These are phyloP conservation scores for Acrocalymma vagum DNA, from an alignment of 2,329 filamentous ascomycete species.

Conservation along the genomic window DNA sequence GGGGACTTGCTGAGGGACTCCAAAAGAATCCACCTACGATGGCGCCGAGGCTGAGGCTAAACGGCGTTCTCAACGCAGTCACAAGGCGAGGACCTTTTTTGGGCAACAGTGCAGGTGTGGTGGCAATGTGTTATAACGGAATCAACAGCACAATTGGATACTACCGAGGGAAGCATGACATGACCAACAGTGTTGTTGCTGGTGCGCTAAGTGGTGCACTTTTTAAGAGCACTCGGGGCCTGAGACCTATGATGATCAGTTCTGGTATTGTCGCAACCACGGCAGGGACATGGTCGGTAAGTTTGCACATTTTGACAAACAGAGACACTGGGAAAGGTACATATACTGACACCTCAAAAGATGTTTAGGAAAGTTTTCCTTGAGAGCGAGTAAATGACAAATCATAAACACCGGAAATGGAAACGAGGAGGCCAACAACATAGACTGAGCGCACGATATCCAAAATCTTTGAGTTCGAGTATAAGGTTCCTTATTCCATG, in stretches of 20 bases:
- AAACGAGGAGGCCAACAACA: conserved; percentile 2
- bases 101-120: conserved; percentile 93
- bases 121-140: conserved; percentile 97
- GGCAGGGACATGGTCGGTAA: conserved; percentile 88
- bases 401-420: neutral
- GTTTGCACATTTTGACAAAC: conserved; percentile 3
- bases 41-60: conserved; percentile 89
- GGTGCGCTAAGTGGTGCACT: conserved; percentile 90
- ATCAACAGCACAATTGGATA: conserved; percentile 51
- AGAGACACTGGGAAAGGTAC: too few relatives aligned
- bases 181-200: conserved; percentile 85
- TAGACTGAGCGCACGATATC: neutral
- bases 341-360: conserved; percentile 16
- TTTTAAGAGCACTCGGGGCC: conserved; percentile 93
- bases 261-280: conserved; percentile 86
- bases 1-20: conserved; percentile 91
- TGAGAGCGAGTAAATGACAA: conserved; percentile 23
- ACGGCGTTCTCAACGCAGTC: conserved; percentile 93
- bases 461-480: too few relatives aligned
- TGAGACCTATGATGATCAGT: conserved; percentile 93
- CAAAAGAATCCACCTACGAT: conserved; percentile 73
- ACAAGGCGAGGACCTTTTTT: conserved; percentile 93
- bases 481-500: too few relatives aligned
- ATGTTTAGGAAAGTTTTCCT: conserved; percentile 39
- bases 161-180: conserved; percentile 64